Percentiles rank a stretch among this genome's conserved stretches.
Conservation (phyloP, 495 filamentous ascomycete species). For the Penicillium psychrofluorescens region DNA sequence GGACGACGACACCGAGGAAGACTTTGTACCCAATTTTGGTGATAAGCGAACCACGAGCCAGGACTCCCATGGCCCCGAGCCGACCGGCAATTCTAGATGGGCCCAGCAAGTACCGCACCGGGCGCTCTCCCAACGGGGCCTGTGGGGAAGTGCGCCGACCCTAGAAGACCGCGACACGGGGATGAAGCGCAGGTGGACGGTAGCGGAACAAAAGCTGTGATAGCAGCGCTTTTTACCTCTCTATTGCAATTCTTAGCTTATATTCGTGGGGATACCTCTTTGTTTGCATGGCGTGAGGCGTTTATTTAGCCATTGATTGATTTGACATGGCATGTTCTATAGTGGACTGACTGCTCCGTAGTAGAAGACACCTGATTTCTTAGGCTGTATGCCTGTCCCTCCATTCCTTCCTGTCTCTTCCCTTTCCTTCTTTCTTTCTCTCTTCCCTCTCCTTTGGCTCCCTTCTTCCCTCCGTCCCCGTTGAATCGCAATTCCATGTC, state of each 20-base stretch:
- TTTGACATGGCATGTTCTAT: not conserved
- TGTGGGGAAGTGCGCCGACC: conserved; percentile 35
- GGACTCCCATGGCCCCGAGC: conserved; percentile 8
- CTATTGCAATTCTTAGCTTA: not conserved
- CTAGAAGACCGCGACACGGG: conserved; percentile 22
- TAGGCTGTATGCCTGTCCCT: conserved; percentile 8
- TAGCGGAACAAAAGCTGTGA: conserved; percentile 34
- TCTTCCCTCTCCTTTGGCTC: not conserved
- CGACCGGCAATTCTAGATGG: conserved; percentile 9
- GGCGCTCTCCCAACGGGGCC: conserved; percentile 31
- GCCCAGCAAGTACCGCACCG: conserved; percentile 24
- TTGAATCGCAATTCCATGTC: conserved; percentile 16
- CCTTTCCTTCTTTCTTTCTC: not conserved
- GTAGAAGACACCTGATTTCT: conserved; percentile 1
- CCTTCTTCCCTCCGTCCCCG: not conserved
- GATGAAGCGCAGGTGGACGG: conserved; percentile 35
- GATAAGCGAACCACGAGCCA: conserved; percentile 12
- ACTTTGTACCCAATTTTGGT: conserved; percentile 32
- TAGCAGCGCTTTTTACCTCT: not conserved
- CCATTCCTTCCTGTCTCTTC: not conserved
- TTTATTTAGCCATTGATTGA: conserved; percentile 1
- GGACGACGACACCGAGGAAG: conserved; percentile 18
- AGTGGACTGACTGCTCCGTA: no score
- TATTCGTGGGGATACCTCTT: conserved; percentile 12
- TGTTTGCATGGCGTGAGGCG: conserved; percentile 14